Evolutionary conservation across 768 basidiomycete genomes (phyloP), one percentile per base, ranked within the genome.

Genomic region (Boletus rubropictus): DNA sequence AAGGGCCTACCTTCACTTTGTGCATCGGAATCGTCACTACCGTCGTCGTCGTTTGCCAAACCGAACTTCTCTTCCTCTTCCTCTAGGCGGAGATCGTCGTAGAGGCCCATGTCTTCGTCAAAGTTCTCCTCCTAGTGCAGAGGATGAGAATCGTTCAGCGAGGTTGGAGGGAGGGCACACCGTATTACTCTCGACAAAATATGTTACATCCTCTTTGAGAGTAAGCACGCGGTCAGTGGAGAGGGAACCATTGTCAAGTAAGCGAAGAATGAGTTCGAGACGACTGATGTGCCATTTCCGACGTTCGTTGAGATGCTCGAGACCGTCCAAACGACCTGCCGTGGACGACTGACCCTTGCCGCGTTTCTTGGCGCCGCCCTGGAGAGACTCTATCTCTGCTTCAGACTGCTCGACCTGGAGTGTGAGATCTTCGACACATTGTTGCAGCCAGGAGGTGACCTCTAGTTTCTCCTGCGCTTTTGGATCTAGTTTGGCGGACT

Each of bases 381-480:
- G 89, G 29, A 95, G 70, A 8, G 80, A 65, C 71, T 98, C 96
- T 39, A 95, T 81, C 69, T 98, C 95, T 42, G 96, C 96, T 65
- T 99, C 96, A 3, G 94, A 80, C 51, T 81, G 78, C 66, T 99
- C 96, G 24, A 97, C 85, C 60, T 99, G 96, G 57, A 93, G 81
- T 42, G 85, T 81, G 29, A 99, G 78, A 57, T 94, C 89, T 56
- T 97, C 96, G 43, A 97, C 90, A 64, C 84, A 85, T 33, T 74
- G 74, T 54, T 91, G 86, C 12, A 97, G 74, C 92, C 95, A 98
- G 46, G 79, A 69, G 14, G 81, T 86, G 11, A 85, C 81, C 59
- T 98, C 95, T 56, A 86, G 77, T 69, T 97, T 97, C 69, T 94
- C 92, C 72, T 96, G 92, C 48, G 95, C 92, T 63, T 91, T 93